Evolutionary conservation across 768 basidiomycete genomes (phyloP), one percentile per base, ranked within the genome.

Genomic region (Leccinum disarticulatum): DNA sequence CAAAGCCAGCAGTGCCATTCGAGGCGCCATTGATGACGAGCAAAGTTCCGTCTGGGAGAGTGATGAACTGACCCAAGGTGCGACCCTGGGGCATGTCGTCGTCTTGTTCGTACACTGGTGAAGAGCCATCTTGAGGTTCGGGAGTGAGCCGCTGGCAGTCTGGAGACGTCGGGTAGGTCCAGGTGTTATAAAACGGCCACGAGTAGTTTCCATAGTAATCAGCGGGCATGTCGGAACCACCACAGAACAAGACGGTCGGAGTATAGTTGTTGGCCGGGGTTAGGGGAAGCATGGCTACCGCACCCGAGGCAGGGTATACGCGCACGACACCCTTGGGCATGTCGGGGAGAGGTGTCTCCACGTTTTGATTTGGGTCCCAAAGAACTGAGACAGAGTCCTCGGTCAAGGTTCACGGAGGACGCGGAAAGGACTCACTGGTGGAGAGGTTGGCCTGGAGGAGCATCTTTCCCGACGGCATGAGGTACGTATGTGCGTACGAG

Each of bases 21-120:
- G 70, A 52, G 15, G 81, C 95, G 59, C 94, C 95, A 70, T 95
- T 95, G 65, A 93, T 74, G 55, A 94, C 81, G 22, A 93, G 78
- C n/a, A 95, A 57, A 35, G 83, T 88, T 7, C 87, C 88, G 51
- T 91, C 85, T 0, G 93, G 86, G 8, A 97, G 86, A 41, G 82
- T 81, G 73, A 95, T 87, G 71, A 96, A 93, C 70, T 93, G 91
- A 10, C 94, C 92, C 95, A 98, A 98, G 28, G 90, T 91, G 19
- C 93, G 83, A 0, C 85, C 83, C 60, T 86, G 80, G 9, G 84
- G 77, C 81, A 95, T 85, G 59, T 84, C 73, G 62, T 95, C 93
- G 59, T 93, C 93, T 65, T 88, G 80, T 6, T 78, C 74, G 69
- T 91, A 93, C 0, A 65, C 73, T 0, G 86, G 79, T 1, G 78